Conservation (phyloP, 306 rosid genomes). For the Casuarina cunninghamiana region DNA sequence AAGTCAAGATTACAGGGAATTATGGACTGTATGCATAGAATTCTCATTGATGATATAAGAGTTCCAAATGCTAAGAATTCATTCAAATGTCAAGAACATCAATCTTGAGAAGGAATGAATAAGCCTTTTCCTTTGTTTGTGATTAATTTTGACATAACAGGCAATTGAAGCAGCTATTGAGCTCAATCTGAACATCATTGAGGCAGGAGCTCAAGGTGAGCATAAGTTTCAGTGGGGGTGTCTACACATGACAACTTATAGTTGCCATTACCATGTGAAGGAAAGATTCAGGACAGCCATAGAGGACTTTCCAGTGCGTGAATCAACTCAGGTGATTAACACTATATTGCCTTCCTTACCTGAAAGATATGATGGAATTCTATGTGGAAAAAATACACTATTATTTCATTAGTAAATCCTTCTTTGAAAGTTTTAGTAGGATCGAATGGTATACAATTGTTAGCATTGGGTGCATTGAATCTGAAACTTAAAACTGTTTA, state of each 20-base stretch:
- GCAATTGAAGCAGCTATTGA: conserved; percentile 98
- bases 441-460: neutral
- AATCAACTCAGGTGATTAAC: conserved; percentile 69
- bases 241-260: conserved; percentile 79
- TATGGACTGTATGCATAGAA: neutral
- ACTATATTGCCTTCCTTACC: conserved; percentile 2
- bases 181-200: conserved; percentile 73
- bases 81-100: neutral
- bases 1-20: neutral
- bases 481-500: too few species aligned
- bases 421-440: neutral
- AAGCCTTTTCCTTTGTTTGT: neutral
- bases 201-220: conserved; percentile 99
- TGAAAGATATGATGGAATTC: too few species aligned
- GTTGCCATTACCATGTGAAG: conserved; percentile 78
- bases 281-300: conserved; percentile 65
- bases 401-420: neutral
- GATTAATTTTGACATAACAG: conserved; percentile 39
- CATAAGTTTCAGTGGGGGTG: conserved; percentile 96
- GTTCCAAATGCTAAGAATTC: neutral
- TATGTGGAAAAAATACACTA: neutral
- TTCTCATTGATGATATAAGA: neutral
- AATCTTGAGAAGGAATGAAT: neutral
- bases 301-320: conserved; percentile 67
- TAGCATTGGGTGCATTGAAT: neutral